Conservation (phyloP, 805 yeast genomes). For the Hanseniaspora lachancei region DNA sequence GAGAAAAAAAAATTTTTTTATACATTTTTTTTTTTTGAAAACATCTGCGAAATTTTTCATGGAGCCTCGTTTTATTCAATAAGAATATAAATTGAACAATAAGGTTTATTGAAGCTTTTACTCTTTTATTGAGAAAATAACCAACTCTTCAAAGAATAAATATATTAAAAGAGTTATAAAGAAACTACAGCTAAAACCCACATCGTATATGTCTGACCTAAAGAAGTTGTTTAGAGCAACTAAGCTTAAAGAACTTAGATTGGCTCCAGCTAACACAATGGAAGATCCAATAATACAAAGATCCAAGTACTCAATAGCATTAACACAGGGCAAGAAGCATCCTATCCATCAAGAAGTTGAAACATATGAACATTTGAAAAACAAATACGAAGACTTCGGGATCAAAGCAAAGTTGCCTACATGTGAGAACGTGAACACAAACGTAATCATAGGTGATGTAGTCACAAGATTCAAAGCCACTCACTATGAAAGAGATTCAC, state of each 20-base stretch:
- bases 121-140: too few species aligned
- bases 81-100: too few species aligned
- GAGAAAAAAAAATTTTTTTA: background rate
- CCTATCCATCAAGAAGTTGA: constrained; percentile 68
- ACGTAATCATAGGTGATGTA: constrained; percentile 49
- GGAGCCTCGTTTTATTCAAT: too few species aligned
- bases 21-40: background rate
- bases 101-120: too few species aligned
- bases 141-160: too few species aligned
- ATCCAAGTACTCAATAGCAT: constrained; percentile 14
- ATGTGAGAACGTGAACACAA: constrained; percentile 39
- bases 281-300: background rate
- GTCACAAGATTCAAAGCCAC: constrained; percentile 44
- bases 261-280: background rate
- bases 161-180: too few species aligned
- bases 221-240: constrained; percentile 11
- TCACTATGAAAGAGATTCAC: constrained; percentile 52
- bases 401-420: constrained; percentile 57
- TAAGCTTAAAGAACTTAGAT: constrained; percentile 7
- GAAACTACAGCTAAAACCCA: too few species aligned
- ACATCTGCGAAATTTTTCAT: too few species aligned
- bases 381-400: constrained; percentile 59
- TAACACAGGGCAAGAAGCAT: constrained; percentile 15
- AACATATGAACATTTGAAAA: constrained; percentile 51
- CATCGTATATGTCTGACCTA: constrained; percentile 1